Evolutionary conservation across 768 basidiomycete genomes (phyloP).

Genomic region (Termitomyces sp.): DNA sequence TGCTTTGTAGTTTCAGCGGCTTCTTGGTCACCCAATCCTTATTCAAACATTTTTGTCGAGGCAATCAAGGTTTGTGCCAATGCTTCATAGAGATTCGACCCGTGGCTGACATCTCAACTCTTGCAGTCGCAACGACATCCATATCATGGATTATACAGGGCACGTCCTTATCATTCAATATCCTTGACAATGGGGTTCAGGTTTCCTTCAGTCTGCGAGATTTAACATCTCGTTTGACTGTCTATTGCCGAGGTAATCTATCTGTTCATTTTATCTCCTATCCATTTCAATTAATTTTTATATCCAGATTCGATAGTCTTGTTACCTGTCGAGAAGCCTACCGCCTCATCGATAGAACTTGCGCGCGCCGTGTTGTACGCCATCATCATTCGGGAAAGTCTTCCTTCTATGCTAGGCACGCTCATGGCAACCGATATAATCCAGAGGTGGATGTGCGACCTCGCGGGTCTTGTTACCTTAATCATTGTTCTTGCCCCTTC

Average conservation of each 20-base stretch:
- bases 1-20: neutral
- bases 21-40: neutral
- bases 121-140: neutral
- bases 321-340: neutral
- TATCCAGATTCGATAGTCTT: neutral
- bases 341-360: conserved; percentile 2
- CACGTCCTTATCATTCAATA: neutral
- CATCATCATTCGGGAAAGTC: conserved; percentile 1
- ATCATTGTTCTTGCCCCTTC: conserved; percentile 3
- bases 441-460: conserved; percentile 3
- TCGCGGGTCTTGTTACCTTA: conserved; percentile 10
- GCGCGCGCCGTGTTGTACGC: conserved; percentile 2
- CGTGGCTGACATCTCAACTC: neutral
- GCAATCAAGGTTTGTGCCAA: neutral
- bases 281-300: neutral
- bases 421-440: neutral
- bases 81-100: neutral
- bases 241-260: neutral
- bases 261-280: neutral
- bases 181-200: neutral
- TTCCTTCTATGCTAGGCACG: conserved; percentile 5
- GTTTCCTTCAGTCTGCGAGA: neutral
- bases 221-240: neutral
- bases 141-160: neutral
- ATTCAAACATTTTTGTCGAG: neutral